Evolutionary conservation across 2,329 filamentous ascomycete species (phyloP).

Genomic region (Alternaria triticina): DNA sequence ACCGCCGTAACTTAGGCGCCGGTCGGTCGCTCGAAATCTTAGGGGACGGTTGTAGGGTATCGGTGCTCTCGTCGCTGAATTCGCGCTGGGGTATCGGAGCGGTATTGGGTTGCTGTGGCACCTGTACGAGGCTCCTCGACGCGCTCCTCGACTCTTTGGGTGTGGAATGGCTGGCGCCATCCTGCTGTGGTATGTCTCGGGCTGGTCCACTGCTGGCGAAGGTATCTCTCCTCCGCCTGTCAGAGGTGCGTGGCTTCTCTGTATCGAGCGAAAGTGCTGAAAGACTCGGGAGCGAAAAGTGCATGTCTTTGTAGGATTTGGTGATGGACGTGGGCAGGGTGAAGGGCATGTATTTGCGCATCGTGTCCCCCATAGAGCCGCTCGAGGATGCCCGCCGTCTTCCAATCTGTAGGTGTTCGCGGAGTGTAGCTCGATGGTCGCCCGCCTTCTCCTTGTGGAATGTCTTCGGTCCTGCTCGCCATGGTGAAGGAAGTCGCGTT

Average conservation of each 20-base stretch:
- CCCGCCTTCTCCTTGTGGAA: constrained; percentile 41
- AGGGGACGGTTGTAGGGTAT: constrained; percentile 17
- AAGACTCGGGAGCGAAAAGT: constrained; percentile 45
- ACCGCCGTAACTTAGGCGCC: constrained; percentile 58
- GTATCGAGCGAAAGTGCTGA: constrained; percentile 37
- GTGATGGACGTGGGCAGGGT: constrained; percentile 44
- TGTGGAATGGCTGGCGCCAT: constrained; percentile 24
- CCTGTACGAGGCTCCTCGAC: constrained; percentile 6
- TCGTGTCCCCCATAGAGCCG: constrained; percentile 39
- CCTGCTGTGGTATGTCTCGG: constrained; percentile 26
- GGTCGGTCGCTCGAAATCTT: constrained; percentile 24
- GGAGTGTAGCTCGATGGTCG: constrained; percentile 46
- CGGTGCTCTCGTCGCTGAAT: constrained; percentile 24
- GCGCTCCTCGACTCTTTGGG: constrained; percentile 10
- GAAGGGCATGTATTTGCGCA: constrained; percentile 47
- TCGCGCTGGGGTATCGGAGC: constrained; percentile 24
- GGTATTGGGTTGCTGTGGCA: constrained; percentile 19
- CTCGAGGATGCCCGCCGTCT: constrained; percentile 51
- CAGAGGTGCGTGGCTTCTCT: constrained; percentile 9
- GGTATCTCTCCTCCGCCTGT: constrained; percentile 24
- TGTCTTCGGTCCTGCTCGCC: constrained; percentile 49
- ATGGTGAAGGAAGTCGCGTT: constrained; percentile 53
- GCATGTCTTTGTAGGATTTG: constrained; percentile 45
- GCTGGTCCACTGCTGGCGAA: constrained; percentile 11
- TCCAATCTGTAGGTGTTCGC: constrained; percentile 46